Percentiles rank a stretch among this genome's conserved stretches.
These are phyloP conservation scores for Sporothrix euskadiensis DNA, from an alignment of 2,329 filamentous ascomycete species.

Conservation along the genomic window DNA sequence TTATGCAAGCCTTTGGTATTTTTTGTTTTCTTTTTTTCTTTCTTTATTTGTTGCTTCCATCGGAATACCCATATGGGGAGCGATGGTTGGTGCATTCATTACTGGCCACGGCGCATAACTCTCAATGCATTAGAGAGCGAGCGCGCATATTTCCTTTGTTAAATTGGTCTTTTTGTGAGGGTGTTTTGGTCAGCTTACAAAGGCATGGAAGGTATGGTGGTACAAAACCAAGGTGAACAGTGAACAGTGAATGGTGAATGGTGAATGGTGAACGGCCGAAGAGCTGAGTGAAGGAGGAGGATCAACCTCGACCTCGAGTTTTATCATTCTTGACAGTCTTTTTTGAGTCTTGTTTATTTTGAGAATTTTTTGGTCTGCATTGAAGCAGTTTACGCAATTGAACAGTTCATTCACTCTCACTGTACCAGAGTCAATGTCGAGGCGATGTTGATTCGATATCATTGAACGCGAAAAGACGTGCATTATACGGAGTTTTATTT, in stretches of 20 bases:
- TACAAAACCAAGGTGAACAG: background rate
- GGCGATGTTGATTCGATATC: too few species aligned
- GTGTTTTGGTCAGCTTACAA: slow-evolving; percentile 7
- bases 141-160: slow-evolving; percentile 10
- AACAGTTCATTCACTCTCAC: background rate
- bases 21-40: background rate
- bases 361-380: background rate
- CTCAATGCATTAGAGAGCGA: background rate
- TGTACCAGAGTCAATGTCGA: background rate
- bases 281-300: background rate
- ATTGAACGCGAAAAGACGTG: background rate
- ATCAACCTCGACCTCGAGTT: too few species aligned
- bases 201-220: background rate
- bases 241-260: background rate
- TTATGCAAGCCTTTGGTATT: background rate
- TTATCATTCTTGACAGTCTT: background rate
- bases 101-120: background rate
- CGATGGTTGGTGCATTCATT: background rate
- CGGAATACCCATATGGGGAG: background rate
- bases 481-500: background rate
- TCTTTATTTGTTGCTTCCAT: background rate
- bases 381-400: background rate
- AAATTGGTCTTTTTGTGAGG: background rate
- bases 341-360: background rate
- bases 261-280: background rate